Conservation (phyloP, 441 rosid genomes). For the Arabidopsis lyrata region DNA sequence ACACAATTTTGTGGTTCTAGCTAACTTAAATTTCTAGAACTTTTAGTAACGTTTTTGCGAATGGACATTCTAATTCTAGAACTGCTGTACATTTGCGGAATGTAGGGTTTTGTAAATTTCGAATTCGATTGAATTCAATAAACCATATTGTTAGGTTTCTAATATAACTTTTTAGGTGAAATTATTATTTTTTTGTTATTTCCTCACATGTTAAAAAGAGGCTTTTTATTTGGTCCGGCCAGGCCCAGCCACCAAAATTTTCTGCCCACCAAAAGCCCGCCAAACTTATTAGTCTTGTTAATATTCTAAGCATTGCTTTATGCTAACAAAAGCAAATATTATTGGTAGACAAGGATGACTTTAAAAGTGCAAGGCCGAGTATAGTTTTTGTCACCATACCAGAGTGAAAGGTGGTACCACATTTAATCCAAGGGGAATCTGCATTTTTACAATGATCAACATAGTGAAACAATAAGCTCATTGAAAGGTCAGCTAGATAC, state of each 20-base stretch:
- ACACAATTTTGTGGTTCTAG: too few relatives aligned
- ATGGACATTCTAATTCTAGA: too few relatives aligned
- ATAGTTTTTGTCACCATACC: background rate
- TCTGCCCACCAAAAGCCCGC: background rate
- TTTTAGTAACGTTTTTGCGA: too few relatives aligned
- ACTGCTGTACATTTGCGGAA: too few relatives aligned
- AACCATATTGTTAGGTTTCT: too few relatives aligned
- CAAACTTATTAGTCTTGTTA: background rate
- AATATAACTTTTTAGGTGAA: background rate
- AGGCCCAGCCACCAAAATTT: background rate
- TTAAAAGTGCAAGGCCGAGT: background rate
- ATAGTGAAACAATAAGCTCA: constrained; percentile 21
- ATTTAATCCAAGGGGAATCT: constrained; percentile 3
- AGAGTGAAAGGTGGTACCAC: background rate
- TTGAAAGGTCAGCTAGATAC: constrained; percentile 4
- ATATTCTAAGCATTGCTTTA: background rate
- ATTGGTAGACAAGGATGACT: background rate
- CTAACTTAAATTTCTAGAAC: too few relatives aligned
- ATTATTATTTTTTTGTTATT: background rate
- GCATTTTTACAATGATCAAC: background rate
- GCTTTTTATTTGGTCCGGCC: background rate
- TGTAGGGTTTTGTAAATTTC: too few relatives aligned
- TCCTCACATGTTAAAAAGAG: background rate
- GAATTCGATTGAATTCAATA: too few relatives aligned
- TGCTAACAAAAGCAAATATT: background rate